Conservation (phyloP, 2,329 filamentous ascomycete genomes). For the Aaosphaeria arxii region DNA sequence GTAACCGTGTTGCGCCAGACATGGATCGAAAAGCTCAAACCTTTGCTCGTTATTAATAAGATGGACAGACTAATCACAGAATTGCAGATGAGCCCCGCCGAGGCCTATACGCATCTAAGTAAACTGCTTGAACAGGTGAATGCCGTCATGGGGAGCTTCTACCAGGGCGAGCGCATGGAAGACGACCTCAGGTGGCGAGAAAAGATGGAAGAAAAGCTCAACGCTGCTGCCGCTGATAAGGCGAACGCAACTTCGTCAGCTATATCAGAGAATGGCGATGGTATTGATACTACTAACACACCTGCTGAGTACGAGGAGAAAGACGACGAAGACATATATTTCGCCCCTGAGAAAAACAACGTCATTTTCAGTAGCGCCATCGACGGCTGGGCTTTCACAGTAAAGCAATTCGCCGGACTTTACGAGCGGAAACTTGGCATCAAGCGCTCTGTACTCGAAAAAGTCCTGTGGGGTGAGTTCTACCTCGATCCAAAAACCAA, state of each 20-base stretch:
- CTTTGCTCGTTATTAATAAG: constrained; percentile 94
- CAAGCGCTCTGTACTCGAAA: constrained; percentile 82
- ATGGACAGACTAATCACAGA: constrained; percentile 94
- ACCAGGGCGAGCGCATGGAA: constrained; percentile 97
- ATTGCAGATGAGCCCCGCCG: constrained; percentile 84
- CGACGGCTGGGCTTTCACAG: constrained; percentile 98
- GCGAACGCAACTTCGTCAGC: constrained; percentile 50
- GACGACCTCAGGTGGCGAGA: constrained; percentile 96
- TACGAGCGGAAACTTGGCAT: constrained; percentile 98
- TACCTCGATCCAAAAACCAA: constrained; percentile 97
- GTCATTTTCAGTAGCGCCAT: constrained; percentile 98
- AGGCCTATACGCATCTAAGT: constrained; percentile 85
- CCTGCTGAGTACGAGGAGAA: constrained; percentile 74
- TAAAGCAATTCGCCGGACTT: constrained; percentile 85
- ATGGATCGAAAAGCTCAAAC: constrained; percentile 94
- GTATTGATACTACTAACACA: constrained; percentile 45
- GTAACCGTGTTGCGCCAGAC: constrained; percentile 93
- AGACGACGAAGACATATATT: constrained; percentile 96
- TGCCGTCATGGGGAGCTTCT: constrained; percentile 94
- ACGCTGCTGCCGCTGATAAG: constrained; percentile 65
- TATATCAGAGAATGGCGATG: constrained; percentile 54
- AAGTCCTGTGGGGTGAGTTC: constrained; percentile 94
- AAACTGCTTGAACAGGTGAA: constrained; percentile 95
- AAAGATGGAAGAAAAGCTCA: constrained; percentile 81
- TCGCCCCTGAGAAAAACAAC: constrained; percentile 96